Evolutionary conservation across 2,329 filamentous ascomycete species (phyloP).

Genomic region (Dactylellina cionopaga): DNA sequence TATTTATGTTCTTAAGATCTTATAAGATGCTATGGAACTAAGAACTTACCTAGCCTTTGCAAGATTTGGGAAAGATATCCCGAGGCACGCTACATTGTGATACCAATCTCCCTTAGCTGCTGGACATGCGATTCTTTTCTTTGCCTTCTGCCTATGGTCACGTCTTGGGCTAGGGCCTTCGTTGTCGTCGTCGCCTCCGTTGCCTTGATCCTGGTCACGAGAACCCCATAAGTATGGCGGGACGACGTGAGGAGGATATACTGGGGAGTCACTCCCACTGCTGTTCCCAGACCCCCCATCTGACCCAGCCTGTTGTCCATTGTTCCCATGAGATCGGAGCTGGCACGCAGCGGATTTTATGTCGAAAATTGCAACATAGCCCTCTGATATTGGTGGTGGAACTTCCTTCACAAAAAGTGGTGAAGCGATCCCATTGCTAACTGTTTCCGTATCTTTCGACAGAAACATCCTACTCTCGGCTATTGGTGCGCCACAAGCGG

Average conservation of each 20-base stretch:
- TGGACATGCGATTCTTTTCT: conserved; percentile 33
- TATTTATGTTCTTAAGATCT: neutral
- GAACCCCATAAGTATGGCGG: conserved; percentile 30
- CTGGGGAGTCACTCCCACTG: neutral
- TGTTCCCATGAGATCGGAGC: neutral
- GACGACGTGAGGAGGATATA: conserved; percentile 10
- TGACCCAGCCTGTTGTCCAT: neutral
- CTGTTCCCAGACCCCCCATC: neutral
- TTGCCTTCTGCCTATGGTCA: neutral
- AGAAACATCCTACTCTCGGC: too few relatives aligned
- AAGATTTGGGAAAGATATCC: conserved; percentile 40
- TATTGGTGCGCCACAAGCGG: too few relatives aligned
- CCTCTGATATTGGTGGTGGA: neutral
- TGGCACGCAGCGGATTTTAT: neutral
- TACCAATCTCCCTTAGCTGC: conserved; percentile 45
- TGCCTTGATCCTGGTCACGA: neutral
- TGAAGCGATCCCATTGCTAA: too few relatives aligned
- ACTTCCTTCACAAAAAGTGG: neutral
- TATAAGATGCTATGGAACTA: neutral
- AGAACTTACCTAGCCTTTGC: conserved; percentile 34
- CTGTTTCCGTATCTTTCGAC: too few relatives aligned
- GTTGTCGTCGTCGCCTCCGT: conserved; percentile 4
- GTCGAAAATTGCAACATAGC: neutral
- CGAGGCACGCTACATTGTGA: conserved; percentile 27
- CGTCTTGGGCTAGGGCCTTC: neutral